Evolutionary conservation across 179 eudicot genomes (phyloP).

Genomic region (Camellia oleifera): DNA sequence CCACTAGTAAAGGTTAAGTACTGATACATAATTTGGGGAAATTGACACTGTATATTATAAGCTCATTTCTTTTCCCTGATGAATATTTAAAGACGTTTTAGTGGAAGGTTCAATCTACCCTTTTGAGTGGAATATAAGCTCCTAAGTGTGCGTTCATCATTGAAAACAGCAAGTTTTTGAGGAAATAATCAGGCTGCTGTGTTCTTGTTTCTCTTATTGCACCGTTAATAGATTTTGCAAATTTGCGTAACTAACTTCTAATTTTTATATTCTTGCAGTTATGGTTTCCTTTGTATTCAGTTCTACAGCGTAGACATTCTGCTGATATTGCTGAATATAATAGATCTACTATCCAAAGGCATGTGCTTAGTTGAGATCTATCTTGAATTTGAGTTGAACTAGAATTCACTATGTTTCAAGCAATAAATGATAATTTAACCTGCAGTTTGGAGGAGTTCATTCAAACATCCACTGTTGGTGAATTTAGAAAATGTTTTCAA

Average conservation of each 20-base stretch:
- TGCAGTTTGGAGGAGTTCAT: slow-evolving; percentile 92
- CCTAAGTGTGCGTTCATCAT: not conserved
- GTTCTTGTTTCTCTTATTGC: not conserved
- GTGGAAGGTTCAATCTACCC: not conserved
- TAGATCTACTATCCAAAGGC: slow-evolving; percentile 67
- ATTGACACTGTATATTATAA: not conserved
- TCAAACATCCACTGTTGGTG: slow-evolving; percentile 80
- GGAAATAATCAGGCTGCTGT: not conserved
- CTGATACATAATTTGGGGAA: not conserved
- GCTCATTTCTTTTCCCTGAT: not conserved
- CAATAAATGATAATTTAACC: not conserved
- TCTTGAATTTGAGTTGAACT: not conserved
- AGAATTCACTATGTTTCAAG: not conserved
- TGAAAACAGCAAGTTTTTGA: not conserved
- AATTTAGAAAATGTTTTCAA: slow-evolving; percentile 77
- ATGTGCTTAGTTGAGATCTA: slow-evolving; percentile 21
- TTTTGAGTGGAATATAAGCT: not conserved
- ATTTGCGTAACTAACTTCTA: not conserved
- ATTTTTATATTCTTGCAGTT: slow-evolving; percentile 45
- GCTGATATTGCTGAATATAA: slow-evolving; percentile 48
- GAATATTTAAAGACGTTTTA: not conserved
- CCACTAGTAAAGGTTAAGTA: not conserved
- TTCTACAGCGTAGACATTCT: slow-evolving; percentile 51
- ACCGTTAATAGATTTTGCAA: not conserved
- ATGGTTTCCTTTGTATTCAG: slow-evolving; percentile 90